These are phyloP conservation scores for Mariannaea elegans DNA, from an alignment of 2,329 filamentous ascomycete genomes.

Conservation along the genomic window DNA sequence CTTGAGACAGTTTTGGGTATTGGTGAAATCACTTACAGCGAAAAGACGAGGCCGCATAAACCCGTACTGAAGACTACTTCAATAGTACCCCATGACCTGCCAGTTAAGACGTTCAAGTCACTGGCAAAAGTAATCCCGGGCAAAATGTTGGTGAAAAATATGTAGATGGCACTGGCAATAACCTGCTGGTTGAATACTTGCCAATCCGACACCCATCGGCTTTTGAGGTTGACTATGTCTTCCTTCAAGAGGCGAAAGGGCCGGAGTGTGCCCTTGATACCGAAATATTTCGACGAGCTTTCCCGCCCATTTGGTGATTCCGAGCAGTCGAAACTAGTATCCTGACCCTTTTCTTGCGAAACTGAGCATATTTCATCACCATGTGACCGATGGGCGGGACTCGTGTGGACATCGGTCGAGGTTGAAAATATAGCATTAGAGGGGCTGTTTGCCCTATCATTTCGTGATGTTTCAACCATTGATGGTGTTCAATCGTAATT, in stretches of 20 bases:
- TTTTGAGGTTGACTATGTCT: conserved; percentile 56
- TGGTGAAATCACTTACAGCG: conserved; percentile 54
- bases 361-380: conserved; percentile 19
- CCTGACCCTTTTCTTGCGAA: conserved; percentile 1
- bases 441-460: neutral
- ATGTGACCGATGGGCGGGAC: conserved; percentile 17
- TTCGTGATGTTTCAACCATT: neutral
- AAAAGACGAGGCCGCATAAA: conserved; percentile 70
- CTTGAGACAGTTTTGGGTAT: neutral
- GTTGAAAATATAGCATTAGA: neutral
- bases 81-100: conserved; percentile 71
- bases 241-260: conserved; percentile 63
- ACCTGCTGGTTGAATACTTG: conserved; percentile 70
- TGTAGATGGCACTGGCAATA: conserved; percentile 69
- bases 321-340: neutral
- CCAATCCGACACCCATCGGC: conserved; percentile 63
- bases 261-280: conserved; percentile 53
- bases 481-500: neutral
- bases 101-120: conserved; percentile 70
- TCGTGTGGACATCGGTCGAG: conserved; percentile 14
- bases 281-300: conserved; percentile 36
- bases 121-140: conserved; percentile 74
- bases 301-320: neutral
- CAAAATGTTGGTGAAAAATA: conserved; percentile 73
- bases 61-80: conserved; percentile 74